These are phyloP conservation scores for Teratosphaeria nubilosa DNA, from an alignment of 2,329 filamentous ascomycete species.

Conservation along the genomic window DNA sequence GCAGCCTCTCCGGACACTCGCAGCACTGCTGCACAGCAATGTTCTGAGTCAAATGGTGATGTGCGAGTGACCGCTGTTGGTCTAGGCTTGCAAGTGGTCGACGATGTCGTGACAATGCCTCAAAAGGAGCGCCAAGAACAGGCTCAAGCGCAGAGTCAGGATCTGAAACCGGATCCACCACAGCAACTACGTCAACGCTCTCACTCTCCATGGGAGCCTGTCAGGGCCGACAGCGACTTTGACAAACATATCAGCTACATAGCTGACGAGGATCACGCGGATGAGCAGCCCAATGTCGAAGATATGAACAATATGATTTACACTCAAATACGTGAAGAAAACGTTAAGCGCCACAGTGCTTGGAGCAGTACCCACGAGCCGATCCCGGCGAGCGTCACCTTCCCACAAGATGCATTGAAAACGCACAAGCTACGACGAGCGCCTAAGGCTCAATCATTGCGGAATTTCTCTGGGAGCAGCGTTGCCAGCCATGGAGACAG, in stretches of 20 bases:
- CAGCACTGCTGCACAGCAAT: not conserved
- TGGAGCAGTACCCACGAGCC: conserved; percentile 12
- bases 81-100: not conserved
- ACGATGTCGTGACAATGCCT: not conserved
- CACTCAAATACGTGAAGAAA: conserved; percentile 16
- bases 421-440: conserved; percentile 15
- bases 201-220: conserved; percentile 2
- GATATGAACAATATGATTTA: conserved; percentile 12
- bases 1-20: conserved; percentile 2
- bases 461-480: conserved; percentile 10
- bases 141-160: not conserved
- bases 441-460: conserved; percentile 15
- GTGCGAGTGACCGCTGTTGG: not conserved
- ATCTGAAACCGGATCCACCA: not conserved
- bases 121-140: not conserved
- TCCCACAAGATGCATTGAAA: conserved; percentile 6
- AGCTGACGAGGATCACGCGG: not conserved
- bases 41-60: not conserved
- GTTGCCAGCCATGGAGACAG: conserved; percentile 9
- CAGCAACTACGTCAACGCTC: not conserved
- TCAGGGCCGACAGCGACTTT: conserved; percentile 1
- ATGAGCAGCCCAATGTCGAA: conserved; percentile 4
- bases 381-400: conserved; percentile 9
- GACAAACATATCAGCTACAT: conserved; percentile 8
- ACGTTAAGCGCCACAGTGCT: conserved; percentile 19